A percentile compares a stretch with the other conserved stretches of the same genome.
Conservation (phyloP, 2,329 filamentous ascomycete genomes). For the Penicillium palitans region DNA sequence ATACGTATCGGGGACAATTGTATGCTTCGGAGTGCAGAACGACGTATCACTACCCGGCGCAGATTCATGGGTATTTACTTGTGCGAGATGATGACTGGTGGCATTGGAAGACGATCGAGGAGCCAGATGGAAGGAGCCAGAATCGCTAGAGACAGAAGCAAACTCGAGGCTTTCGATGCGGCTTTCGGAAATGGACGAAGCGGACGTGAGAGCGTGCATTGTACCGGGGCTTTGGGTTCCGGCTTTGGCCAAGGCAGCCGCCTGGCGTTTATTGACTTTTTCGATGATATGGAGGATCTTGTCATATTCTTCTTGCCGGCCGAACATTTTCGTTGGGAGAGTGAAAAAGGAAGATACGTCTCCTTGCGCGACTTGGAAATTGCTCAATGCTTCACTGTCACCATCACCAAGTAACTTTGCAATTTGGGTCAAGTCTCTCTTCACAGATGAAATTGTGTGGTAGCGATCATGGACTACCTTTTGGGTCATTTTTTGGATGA, state of each 20-base stretch:
- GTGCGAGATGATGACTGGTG: slow-evolving; percentile 31
- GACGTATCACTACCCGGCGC: slow-evolving; percentile 37
- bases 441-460: slow-evolving; percentile 82
- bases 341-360: slow-evolving; percentile 93
- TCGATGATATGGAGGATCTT: slow-evolving; percentile 74
- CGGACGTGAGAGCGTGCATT: slow-evolving; percentile 53
- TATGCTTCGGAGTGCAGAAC: slow-evolving; percentile 33
- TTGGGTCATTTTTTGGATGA: slow-evolving; percentile 89
- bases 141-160: slow-evolving; percentile 58
- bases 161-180: slow-evolving; percentile 50
- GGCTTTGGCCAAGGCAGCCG: slow-evolving; percentile 35
- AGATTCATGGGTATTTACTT: slow-evolving; percentile 38
- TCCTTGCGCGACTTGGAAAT: slow-evolving; percentile 75
- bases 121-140: slow-evolving; percentile 47
- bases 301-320: slow-evolving; percentile 70
- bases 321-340: slow-evolving; percentile 77
- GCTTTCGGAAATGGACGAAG: slow-evolving; percentile 54
- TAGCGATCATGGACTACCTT: slow-evolving; percentile 87
- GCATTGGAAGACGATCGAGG: slow-evolving; percentile 42
- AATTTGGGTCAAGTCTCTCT: slow-evolving; percentile 74
- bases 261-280: slow-evolving; percentile 68
- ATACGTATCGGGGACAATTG: slow-evolving; percentile 13
- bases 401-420: slow-evolving; percentile 74
- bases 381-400: slow-evolving; percentile 67
- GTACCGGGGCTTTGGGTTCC: slow-evolving; percentile 40